Conservation (phyloP, 129 eudicot species). For the Silybum marianum region DNA sequence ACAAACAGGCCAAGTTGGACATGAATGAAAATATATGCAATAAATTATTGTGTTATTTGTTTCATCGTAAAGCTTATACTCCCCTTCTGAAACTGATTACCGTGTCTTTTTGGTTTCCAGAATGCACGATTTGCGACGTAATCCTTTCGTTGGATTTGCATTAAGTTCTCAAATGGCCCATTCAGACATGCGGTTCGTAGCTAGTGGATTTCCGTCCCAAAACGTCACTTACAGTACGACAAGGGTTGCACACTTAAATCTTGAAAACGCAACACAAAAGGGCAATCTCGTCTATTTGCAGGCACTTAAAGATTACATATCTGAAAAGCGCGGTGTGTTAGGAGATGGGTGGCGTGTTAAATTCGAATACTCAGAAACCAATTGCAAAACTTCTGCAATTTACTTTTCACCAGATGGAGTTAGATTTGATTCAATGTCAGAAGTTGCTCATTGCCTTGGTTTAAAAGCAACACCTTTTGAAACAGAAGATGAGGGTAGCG, state of each 20-base stretch:
- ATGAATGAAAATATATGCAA: too few relatives aligned
- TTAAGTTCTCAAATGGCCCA: constrained; percentile 37
- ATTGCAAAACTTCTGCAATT: constrained; percentile 43
- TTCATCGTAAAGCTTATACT: neutral
- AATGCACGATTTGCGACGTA: constrained; percentile 40
- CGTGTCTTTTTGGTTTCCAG: constrained; percentile 37
- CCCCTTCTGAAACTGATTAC: neutral
- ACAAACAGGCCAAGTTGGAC: too few relatives aligned
- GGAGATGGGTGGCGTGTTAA: constrained; percentile 61
- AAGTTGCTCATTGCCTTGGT: constrained; percentile 60
- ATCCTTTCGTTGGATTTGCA: constrained; percentile 40
- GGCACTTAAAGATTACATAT: constrained; percentile 55
- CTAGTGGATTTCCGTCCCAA: constrained; percentile 41
- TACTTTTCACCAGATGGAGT: constrained; percentile 63
- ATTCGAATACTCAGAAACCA: constrained; percentile 40
- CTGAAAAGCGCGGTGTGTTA: constrained; percentile 45
- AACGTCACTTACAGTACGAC: constrained; percentile 33
- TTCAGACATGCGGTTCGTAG: constrained; percentile 34
- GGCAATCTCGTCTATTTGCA: constrained; percentile 43
- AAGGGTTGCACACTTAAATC: constrained; percentile 27
- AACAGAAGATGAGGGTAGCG: constrained; percentile 31
- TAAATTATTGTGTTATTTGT: neutral
- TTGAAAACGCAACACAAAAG: constrained; percentile 39
- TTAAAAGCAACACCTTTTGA: constrained; percentile 33
- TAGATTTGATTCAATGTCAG: constrained; percentile 51